Conservation (phyloP, 768 basidiomycete genomes). For the Auricularia auricula-judae region DNA sequence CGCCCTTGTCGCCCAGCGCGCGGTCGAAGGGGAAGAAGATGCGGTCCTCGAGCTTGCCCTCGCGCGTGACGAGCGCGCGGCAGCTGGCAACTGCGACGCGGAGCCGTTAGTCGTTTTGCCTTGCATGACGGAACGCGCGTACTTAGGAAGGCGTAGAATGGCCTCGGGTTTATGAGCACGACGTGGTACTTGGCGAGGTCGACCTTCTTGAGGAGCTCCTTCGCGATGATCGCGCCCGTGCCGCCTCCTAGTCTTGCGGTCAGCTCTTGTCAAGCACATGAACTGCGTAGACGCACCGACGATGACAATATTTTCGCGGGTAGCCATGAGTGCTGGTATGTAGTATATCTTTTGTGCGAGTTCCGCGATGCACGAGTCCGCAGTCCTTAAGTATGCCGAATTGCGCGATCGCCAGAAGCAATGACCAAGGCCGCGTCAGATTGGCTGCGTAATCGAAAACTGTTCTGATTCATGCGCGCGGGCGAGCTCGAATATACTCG, state of each 20-base stretch:
- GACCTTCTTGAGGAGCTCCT: slow-evolving; percentile 21
- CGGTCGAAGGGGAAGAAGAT: slow-evolving; percentile 42
- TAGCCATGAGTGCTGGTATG: no score
- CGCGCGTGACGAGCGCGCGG: slow-evolving; percentile 40
- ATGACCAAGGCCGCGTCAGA: no score
- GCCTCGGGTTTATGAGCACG: slow-evolving; percentile 41
- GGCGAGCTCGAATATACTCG: no score
- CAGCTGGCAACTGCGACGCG: slow-evolving; percentile 15
- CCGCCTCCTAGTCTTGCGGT: neutral
- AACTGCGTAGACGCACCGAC: neutral
- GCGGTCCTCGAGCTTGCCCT: slow-evolving; percentile 31
- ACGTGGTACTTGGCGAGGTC: slow-evolving; percentile 37
- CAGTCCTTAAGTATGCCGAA: no score
- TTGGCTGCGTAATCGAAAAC: no score
- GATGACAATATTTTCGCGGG: neutral
- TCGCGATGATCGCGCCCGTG: neutral
- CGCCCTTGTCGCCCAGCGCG: slow-evolving; percentile 36
- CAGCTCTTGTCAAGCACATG: neutral
- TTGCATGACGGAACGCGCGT: slow-evolving; percentile 14
- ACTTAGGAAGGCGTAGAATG: slow-evolving; percentile 40
- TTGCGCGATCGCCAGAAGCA: no score
- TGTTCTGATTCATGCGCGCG: no score
- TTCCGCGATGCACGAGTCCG: no score
- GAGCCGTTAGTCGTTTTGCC: neutral
- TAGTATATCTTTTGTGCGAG: no score